These are phyloP conservation scores for Colletotrichum acutatum DNA, from an alignment of 2,329 filamentous ascomycete genomes.

Conservation along the genomic window DNA sequence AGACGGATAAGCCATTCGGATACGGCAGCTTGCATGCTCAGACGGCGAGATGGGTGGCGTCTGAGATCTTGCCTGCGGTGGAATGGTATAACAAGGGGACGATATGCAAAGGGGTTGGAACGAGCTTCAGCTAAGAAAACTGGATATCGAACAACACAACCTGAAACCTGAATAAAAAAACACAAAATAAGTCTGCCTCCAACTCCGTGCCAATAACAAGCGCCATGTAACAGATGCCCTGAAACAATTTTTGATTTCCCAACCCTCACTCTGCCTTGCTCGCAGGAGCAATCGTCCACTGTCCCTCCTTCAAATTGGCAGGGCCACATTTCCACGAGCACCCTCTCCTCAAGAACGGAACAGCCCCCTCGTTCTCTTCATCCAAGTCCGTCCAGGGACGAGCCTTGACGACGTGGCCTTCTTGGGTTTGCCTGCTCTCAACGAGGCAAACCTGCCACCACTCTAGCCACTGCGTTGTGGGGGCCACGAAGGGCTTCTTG, in stretches of 20 bases:
- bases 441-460: conserved; percentile 60
- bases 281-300: conserved; percentile 33
- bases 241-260: not conserved
- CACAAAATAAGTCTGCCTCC: not conserved
- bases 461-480: conserved; percentile 70
- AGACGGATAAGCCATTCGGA: conserved; percentile 62
- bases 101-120: conserved; percentile 60
- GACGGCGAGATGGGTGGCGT: conserved; percentile 70
- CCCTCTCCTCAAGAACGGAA: conserved; percentile 60
- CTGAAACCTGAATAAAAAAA: not conserved
- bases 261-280: not conserved
- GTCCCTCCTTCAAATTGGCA: conserved; percentile 42
- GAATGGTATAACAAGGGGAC: conserved; percentile 63
- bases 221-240: not conserved
- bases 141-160: conserved; percentile 5
- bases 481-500: conserved; percentile 57
- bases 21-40: conserved; percentile 66
- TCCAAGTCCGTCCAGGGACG: conserved; percentile 29
- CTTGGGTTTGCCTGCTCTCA: conserved; percentile 25
- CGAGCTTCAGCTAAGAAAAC: conserved; percentile 14
- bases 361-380: conserved; percentile 47
- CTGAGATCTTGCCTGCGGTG: conserved; percentile 59
- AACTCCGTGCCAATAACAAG: conserved; percentile 15
- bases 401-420: conserved; percentile 13
- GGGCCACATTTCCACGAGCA: conserved; percentile 64